Percentiles rank a stretch among this genome's conserved stretches.
These are phyloP conservation scores for Gautieria morchelliformis DNA, from an alignment of 768 basidiomycete genomes.

Conservation along the genomic window DNA sequence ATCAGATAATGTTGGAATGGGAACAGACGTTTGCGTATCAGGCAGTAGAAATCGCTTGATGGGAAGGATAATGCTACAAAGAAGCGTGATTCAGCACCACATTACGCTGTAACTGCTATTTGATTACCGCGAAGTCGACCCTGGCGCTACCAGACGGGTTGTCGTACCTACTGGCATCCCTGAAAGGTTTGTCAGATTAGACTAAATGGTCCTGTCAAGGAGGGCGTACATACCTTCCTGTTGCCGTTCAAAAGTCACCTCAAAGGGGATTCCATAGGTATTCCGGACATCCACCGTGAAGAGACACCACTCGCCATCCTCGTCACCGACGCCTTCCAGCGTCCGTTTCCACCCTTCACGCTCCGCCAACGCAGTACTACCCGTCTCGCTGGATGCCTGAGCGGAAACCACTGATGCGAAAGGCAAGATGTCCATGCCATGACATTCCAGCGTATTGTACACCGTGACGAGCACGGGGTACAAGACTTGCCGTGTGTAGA, in stretches of 20 bases:
- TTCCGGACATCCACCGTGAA: conserved; percentile 89
- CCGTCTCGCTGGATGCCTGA: conserved; percentile 15
- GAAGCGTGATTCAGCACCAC: neutral
- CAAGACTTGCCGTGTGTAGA: conserved; percentile 79
- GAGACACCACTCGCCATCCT: conserved; percentile 64
- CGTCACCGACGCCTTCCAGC: conserved; percentile 33
- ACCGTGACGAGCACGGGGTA: conserved; percentile 91
- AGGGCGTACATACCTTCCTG: conserved; percentile 53
- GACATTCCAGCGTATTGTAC: conserved; percentile 88
- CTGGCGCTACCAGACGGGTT: conserved; percentile 69
- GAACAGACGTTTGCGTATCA: conserved; percentile 42
- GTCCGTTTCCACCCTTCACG: conserved; percentile 19
- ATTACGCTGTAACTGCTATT: neutral
- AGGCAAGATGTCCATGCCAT: conserved; percentile 71
- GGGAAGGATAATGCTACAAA: conserved; percentile 55
- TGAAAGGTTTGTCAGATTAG: conserved; percentile 51
- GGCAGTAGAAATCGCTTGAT: conserved; percentile 60
- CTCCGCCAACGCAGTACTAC: conserved; percentile 8
- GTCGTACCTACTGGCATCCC: conserved; percentile 32
- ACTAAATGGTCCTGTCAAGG: conserved; percentile 76
- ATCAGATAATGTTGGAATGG: conserved; percentile 79
- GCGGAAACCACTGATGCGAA: conserved; percentile 30
- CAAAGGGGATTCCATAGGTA: conserved; percentile 84
- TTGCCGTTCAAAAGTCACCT: conserved; percentile 63
- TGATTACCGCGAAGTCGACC: conserved; percentile 70